These are phyloP conservation scores for Stemphylium lycopersici DNA, from an alignment of 2,329 filamentous ascomycete genomes.

Conservation along the genomic window DNA sequence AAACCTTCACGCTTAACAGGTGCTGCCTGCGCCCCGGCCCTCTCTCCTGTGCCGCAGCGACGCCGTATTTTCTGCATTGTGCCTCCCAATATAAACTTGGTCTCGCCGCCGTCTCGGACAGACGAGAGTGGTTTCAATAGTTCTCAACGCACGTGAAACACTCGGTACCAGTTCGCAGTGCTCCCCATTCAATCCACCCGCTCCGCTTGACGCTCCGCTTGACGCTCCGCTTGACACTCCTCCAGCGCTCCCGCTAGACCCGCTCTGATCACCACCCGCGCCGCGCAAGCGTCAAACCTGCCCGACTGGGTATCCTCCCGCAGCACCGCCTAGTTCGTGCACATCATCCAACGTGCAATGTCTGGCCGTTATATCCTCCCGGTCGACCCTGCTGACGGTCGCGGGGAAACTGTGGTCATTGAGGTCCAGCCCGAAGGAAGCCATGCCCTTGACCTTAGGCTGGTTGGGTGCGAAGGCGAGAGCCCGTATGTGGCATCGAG, in stretches of 20 bases:
- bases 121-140: constrained; percentile 15
- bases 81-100: constrained; percentile 14
- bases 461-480: constrained; percentile 72
- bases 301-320: constrained; percentile 4
- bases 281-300: constrained; percentile 3
- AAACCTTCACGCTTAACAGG: not conserved
- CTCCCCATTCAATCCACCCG: constrained; percentile 1
- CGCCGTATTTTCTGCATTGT: not conserved
- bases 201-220: not conserved
- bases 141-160: constrained; percentile 18
- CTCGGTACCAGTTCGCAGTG: constrained; percentile 15
- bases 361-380: constrained; percentile 57
- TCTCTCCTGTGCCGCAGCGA: not conserved
- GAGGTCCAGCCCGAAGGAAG: constrained; percentile 61
- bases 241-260: not conserved
- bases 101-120: constrained; percentile 6
- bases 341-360: constrained; percentile 11
- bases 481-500: constrained; percentile 64
- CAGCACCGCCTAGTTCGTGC: constrained; percentile 1
- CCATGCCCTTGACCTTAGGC: constrained; percentile 66
- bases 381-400: constrained; percentile 61
- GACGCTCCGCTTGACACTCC: too few species aligned
- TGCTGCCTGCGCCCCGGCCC: constrained; percentile 5
- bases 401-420: constrained; percentile 64
- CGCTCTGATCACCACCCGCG: not conserved